Base-by-base conservation (phyloP, 306 rosid species). In the Comarum palustre region DNA sequence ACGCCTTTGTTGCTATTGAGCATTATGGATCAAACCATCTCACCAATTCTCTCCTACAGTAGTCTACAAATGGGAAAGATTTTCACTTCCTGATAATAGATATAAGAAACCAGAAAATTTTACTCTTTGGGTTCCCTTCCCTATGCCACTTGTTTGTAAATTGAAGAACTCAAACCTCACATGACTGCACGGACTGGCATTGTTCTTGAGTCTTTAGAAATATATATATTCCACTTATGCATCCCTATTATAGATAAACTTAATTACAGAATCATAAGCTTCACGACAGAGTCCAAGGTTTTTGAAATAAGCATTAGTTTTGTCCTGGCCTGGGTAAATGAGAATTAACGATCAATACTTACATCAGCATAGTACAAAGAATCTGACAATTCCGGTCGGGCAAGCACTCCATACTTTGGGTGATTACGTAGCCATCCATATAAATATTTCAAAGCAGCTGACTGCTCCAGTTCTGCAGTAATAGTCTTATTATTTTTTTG, bases 351-450 rank as follows among this genome's bases (percentile, higher is more conserved):
- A 43, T 24, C 54, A 71, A 57, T 75, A 87, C 99, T 84, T 78
- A 94, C 99, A 87, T 94, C 99, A 76, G 92, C 91, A 86, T 87
- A 86, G 79, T 80, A 94, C 81, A 90, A 78, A 43, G 99, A 86
- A 81, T 87, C 95, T 5, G 96, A 48, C 77, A 85, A 71, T 83
- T 88, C 96, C 15, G 95, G 97, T 0, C 78, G 77, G 72, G 93
- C 90, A 76, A 94, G 92, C 16, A 86, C 78, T 75, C 99, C 97
- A 69, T 91, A 90, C 81, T 86, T 90, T 38, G 91, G 86, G 82
- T 94, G 99, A 83, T 94, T 77, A 13, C 86, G 89, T 76, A 94
- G 71, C 97, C 97, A 94, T 73, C 97, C 97, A 81, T 81, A 85
- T 62, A 94, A 85, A 79, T 91, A 94, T 79, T 83, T 94, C 72